These are phyloP conservation scores for Carex arenaria DNA, from an alignment of 202 grass and related monocot genomes.

Conservation along the genomic window DNA sequence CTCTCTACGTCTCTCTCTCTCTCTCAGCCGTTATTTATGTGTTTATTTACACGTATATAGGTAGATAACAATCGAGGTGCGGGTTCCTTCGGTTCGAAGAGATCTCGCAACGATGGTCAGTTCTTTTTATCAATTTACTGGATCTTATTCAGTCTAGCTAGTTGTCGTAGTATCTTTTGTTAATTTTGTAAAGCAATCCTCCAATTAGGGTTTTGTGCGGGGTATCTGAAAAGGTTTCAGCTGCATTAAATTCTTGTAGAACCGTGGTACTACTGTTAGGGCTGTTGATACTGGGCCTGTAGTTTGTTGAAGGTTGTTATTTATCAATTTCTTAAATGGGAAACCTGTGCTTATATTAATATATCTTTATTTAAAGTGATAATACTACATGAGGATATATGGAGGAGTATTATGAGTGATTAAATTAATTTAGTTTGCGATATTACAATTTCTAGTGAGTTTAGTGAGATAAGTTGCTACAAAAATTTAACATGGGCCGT, in stretches of 20 bases:
- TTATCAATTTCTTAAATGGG: neutral
- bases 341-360: neutral
- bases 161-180: neutral
- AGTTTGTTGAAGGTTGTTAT: neutral
- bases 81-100: slow-evolving; percentile 69
- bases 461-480: neutral
- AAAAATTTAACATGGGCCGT: neutral
- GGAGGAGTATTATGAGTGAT: neutral
- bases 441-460: neutral
- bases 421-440: neutral
- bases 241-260: neutral
- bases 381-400: neutral
- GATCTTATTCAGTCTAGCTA: neutral
- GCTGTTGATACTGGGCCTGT: neutral
- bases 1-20: neutral
- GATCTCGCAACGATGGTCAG: slow-evolving; percentile 83
- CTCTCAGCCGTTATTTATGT: neutral
- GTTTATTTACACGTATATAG: slow-evolving; percentile 27
- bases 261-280: neutral
- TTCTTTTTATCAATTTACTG: neutral
- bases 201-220: slow-evolving; percentile 9
- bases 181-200: neutral
- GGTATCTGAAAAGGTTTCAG: neutral
- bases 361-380: neutral
- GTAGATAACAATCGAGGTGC: slow-evolving; percentile 48